Evolutionary conservation across 306 rosid genomes (phyloP), one percentile per base, ranked within the genome.

Genomic region (Cucumis cinereus): DNA sequence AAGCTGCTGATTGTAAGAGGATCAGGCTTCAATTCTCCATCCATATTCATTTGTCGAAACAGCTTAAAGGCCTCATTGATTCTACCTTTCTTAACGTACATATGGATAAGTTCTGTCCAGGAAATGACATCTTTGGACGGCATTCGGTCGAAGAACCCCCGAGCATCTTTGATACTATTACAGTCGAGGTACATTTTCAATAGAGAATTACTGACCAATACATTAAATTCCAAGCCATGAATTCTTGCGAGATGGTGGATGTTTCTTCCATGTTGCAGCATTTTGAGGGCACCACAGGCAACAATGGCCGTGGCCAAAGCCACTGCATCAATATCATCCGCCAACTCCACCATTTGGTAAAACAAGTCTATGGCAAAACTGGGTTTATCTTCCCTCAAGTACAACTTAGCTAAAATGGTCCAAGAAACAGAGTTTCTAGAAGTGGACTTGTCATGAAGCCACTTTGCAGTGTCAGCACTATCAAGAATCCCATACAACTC

Each of bases 151-250:
- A 89, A 91, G 41, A 80, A 68, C 53, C 43, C 78, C 50, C 81
- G 74, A 38, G 94, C 91, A 43, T 85, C 88, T 41, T 76, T 53
- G 2, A 86, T 19, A 75, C 84, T 84, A 43, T 77, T 88, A 35
- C 94, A 87, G 67, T 89, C 91, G 33, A 85, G 72, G 43, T 89
- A 89, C 94, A 88, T 89, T 78, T 87, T 91, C 83, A 88, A 78
- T 33, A 91, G 86, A 6, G 89, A 82, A 74, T 89, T 89, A 76
- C 90, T 76, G 60, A 91, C 89, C 77, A 89, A 58, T 61, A 81
- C 81, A 33, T 91, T 89, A 76, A 40, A 84, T 79, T 86, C 96
- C 47, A 91, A 72, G 36, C 85, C 89, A 28, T 38, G 77, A 53
- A 73, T 78, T 79, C 79, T 77, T 7, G 90, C 89, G 74, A 89